Conservation (phyloP, 352 stramenopile genomes). For the Globisporangium spinosum region DNA sequence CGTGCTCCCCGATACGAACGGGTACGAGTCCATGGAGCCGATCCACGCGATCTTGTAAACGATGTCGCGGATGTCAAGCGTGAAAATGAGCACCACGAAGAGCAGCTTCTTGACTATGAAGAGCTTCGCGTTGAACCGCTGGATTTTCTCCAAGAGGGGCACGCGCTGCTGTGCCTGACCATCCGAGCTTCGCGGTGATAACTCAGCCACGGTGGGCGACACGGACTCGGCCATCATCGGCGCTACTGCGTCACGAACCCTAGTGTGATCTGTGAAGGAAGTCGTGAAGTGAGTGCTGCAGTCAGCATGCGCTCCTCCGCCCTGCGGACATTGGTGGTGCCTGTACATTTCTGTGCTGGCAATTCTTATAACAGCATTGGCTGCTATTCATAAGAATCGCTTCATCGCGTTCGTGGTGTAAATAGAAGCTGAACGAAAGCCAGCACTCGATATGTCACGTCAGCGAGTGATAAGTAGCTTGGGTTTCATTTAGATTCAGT, state of each 20-base stretch:
- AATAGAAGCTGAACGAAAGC: not conserved
- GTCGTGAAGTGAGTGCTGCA: not conserved
- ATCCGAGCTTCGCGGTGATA: not conserved
- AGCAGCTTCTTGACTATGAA: constrained; percentile 15
- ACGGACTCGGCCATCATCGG: not conserved
- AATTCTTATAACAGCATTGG: not conserved
- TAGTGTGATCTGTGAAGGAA: not conserved
- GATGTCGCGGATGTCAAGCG: constrained; percentile 23
- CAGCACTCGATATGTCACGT: not conserved
- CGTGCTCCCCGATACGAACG: constrained; percentile 14
- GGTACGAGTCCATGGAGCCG: constrained; percentile 21
- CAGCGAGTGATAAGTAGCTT: not conserved
- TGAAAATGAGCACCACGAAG: constrained; percentile 14
- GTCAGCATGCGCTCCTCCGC: not conserved
- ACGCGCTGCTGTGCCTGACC: not conserved
- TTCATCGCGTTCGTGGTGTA: not conserved
- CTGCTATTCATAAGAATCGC: not conserved
- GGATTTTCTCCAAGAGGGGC: not conserved
- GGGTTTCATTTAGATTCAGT: not conserved
- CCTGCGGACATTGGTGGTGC: not conserved
- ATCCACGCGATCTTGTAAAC: constrained; percentile 28
- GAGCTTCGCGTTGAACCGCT: constrained; percentile 3
- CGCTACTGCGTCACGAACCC: not conserved
- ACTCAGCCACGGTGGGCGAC: not conserved
- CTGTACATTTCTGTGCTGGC: not conserved